These are phyloP conservation scores for Jaltomata sinuosa DNA, from an alignment of 257 asterid species.

Conservation along the genomic window DNA sequence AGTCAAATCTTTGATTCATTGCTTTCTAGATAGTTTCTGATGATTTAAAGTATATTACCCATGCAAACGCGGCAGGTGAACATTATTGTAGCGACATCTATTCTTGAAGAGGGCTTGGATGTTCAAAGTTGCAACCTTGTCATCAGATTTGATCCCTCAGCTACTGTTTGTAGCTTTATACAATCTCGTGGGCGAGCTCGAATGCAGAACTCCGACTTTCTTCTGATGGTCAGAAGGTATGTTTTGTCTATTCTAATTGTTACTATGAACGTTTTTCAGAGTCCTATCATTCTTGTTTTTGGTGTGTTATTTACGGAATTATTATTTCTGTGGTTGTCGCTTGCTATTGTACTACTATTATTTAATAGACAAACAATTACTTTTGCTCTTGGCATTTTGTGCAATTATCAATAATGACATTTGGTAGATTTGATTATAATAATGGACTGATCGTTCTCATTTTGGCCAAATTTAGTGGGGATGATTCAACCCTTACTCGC, in stretches of 20 bases:
- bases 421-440: not conserved
- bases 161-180: slow-evolving; percentile 78
- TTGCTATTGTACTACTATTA: not conserved
- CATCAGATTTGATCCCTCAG: slow-evolving; percentile 72
- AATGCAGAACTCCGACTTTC: slow-evolving; percentile 72
- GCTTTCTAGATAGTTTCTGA: not conserved
- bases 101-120: slow-evolving; percentile 96
- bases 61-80: slow-evolving; percentile 46
- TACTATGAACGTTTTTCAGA: not conserved
- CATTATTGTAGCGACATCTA: slow-evolving; percentile 70
- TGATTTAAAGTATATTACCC: not conserved
- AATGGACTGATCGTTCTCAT: not conserved
- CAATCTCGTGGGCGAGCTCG: slow-evolving; percentile 98
- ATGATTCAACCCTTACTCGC: slow-evolving; percentile 29
- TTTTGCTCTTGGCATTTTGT: not conserved
- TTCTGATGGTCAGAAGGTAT: slow-evolving; percentile 62
- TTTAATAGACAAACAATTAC: not conserved
- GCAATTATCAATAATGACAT: not conserved
- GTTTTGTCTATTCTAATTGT: not conserved
- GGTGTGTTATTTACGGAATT: not conserved
- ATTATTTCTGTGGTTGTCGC: not conserved
- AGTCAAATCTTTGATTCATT: not conserved
- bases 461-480: slow-evolving; percentile 35
- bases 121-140: slow-evolving; percentile 96
- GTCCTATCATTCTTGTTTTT: not conserved